These are phyloP conservation scores for Coniferiporia sulphurascens DNA, from an alignment of 1,284 basidiomycete species.

Conservation along the genomic window DNA sequence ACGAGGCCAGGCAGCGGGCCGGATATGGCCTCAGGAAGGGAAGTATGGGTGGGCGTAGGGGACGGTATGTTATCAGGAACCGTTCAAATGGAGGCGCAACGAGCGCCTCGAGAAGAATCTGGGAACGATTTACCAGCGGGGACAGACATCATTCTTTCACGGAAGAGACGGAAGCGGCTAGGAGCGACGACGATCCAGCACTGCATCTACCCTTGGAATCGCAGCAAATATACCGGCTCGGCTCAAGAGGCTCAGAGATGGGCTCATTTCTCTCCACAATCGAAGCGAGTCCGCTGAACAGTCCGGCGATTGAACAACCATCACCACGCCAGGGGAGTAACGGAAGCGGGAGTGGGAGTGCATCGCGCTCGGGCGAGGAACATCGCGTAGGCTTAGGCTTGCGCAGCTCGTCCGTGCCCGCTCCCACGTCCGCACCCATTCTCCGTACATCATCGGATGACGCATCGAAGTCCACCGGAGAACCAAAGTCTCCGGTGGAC, in stretches of 20 bases:
- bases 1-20: neutral
- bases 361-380: neutral
- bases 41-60: conserved; percentile 11
- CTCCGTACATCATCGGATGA: conserved; percentile 12
- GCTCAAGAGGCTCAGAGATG: neutral
- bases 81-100: neutral
- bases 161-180: conserved; percentile 13
- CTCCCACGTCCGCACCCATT: conserved; percentile 8
- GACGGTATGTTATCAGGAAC: conserved; percentile 2
- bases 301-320: conserved; percentile 2
- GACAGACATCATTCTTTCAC: conserved; percentile 10
- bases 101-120: conserved; percentile 15
- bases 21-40: conserved; percentile 4
- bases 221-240: neutral
- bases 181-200: conserved; percentile 7
- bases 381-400: neutral
- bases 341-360: conserved; percentile 1
- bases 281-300: conserved; percentile 14
- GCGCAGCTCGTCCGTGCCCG: conserved; percentile 14
- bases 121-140: conserved; percentile 13
- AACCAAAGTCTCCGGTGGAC: conserved; percentile 1
- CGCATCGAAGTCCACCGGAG: neutral
- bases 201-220: conserved; percentile 13
- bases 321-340: neutral
- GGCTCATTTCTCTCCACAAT: conserved; percentile 10